phyloP scores from a whole-genome alignment of 352 stramenopile species.

The Phytophthora sp. region DNA sequence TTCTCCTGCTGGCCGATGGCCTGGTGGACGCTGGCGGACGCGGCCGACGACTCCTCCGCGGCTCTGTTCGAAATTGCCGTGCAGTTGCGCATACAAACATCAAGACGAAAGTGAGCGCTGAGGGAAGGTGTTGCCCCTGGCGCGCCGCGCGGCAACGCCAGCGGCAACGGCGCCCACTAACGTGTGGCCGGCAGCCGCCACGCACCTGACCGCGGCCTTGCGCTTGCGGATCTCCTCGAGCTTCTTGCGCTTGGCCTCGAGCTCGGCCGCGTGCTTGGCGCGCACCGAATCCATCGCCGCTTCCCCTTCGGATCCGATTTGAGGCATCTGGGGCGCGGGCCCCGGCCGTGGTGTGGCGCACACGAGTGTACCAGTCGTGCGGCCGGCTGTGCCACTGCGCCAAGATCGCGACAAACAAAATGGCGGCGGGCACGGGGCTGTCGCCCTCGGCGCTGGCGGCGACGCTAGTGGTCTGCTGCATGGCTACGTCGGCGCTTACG shows the following conservation, averaged over 20 bases:
- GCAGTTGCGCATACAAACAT: not conserved
- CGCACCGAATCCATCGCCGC: conserved; percentile 68
- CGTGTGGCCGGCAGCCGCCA: no score
- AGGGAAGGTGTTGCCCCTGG: not conserved
- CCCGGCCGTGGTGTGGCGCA: not conserved
- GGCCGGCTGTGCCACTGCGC: not conserved
- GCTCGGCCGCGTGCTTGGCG: conserved; percentile 84
- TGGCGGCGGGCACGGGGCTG: not conserved
- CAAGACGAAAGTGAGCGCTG: not conserved
- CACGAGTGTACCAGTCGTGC: not conserved
- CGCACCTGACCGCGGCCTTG: conserved; percentile 78
- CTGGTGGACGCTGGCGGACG: conserved; percentile 54
- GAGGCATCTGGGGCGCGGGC: no score
- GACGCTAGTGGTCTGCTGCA: conserved; percentile 52
- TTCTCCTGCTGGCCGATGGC: conserved; percentile 75
- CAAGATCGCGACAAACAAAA: conserved; percentile 12
- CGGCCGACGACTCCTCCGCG: conserved; percentile 48
- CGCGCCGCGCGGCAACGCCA: no score
- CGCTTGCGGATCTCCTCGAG: conserved; percentile 90
- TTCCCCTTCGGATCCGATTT: conserved; percentile 14
- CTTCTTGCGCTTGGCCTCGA: conserved; percentile 90
- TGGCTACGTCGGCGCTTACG: conserved; percentile 42
- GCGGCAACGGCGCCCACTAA: no score
- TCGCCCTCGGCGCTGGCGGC: conserved; percentile 18
- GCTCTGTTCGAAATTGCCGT: conserved; percentile 27